phyloP scores from a whole-genome alignment of 495 filamentous ascomycete genomes.

The Viridothelium virens region DNA sequence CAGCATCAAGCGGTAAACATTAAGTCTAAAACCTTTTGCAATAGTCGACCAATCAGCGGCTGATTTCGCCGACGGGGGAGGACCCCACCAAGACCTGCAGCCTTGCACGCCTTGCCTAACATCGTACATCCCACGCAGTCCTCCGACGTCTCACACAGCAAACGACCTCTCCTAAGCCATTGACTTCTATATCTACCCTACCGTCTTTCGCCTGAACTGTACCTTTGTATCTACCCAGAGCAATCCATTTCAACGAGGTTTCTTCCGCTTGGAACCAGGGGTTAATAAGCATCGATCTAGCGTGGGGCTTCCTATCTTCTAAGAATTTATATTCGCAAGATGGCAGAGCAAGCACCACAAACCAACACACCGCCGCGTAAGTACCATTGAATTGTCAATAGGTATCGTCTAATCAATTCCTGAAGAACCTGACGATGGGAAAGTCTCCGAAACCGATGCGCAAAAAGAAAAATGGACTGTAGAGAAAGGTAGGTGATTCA shows the following conservation, averaged over 20 bases:
- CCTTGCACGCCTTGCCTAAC: neutral
- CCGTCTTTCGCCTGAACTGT: neutral
- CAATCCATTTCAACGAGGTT: neutral
- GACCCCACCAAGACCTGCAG: neutral
- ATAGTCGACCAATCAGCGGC: neutral
- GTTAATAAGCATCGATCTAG: too few species aligned
- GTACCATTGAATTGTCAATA: neutral
- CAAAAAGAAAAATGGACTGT: slow-evolving; percentile 24
- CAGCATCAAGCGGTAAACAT: slow-evolving; percentile 11
- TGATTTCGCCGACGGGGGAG: slow-evolving; percentile 9
- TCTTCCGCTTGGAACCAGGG: too few species aligned
- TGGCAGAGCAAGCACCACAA: slow-evolving; percentile 24
- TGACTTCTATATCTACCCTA: neutral
- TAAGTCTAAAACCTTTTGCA: neutral
- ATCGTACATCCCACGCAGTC: neutral
- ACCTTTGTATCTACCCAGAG: neutral
- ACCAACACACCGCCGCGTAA: slow-evolving; percentile 31
- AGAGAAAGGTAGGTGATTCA: slow-evolving; percentile 1
- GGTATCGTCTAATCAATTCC: neutral
- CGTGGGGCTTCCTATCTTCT: too few species aligned
- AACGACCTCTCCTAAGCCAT: neutral
- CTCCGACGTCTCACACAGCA: neutral
- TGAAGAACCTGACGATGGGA: neutral
- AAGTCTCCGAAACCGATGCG: slow-evolving; percentile 15
- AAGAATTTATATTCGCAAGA: neutral